Evolutionary conservation across 2,329 filamentous ascomycete species (phyloP).

Genomic region (Chrysoporthe deuterocubensis): DNA sequence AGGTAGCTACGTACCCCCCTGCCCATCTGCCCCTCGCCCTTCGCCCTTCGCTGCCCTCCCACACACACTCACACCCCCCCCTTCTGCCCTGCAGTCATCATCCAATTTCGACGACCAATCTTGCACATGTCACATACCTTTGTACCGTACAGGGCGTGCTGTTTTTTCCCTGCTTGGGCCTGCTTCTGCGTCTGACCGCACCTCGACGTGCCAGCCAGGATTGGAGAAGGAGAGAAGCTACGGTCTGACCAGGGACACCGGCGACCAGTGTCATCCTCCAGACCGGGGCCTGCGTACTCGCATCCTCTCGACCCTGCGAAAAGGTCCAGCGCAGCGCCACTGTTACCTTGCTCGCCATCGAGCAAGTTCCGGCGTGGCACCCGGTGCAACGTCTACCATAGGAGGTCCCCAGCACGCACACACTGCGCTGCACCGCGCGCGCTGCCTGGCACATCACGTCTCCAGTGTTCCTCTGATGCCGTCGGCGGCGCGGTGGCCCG

Average conservation of each 20-base stretch:
- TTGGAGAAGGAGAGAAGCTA: background rate
- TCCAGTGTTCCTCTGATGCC: background rate
- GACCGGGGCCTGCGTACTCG: background rate
- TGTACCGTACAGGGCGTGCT: background rate
- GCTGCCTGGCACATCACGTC: background rate
- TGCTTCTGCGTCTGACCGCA: background rate
- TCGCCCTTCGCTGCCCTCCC: background rate
- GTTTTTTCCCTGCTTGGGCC: background rate
- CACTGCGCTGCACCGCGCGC: background rate
- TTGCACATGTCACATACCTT: background rate
- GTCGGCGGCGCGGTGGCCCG: background rate
- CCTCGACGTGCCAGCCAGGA: background rate
- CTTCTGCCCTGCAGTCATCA: background rate
- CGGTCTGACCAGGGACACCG: background rate
- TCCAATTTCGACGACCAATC: constrained; percentile 3
- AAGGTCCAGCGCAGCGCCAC: too few relatives aligned
- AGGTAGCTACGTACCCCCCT: constrained; percentile 1
- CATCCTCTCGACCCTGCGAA: background rate
- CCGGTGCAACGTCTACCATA: background rate
- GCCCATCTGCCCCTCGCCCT: background rate
- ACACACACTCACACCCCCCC: background rate
- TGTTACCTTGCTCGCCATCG: background rate
- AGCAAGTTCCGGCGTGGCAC: background rate
- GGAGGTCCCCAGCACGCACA: background rate
- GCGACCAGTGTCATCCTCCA: too few relatives aligned